Conservation (phyloP, 495 filamentous ascomycete genomes). For the Oleoguttula mirabilis region DNA sequence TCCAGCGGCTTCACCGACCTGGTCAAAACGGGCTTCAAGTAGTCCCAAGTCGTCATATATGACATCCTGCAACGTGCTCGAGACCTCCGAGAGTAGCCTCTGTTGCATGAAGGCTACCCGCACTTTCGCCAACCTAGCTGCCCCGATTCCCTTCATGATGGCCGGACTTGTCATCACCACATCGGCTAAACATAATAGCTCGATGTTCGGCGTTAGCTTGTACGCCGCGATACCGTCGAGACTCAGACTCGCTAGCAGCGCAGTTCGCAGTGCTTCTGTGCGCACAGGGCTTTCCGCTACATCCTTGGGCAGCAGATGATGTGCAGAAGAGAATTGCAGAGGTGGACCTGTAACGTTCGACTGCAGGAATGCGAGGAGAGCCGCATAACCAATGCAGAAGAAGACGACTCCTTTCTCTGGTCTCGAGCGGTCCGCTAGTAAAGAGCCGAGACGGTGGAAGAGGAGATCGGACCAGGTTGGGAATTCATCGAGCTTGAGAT, state of each 20-base stretch:
- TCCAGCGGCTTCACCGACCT: slow-evolving; percentile 22
- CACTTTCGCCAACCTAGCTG: slow-evolving; percentile 38
- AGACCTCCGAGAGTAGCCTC: slow-evolving; percentile 67
- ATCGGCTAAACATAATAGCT: slow-evolving; percentile 69
- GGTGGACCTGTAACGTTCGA: slow-evolving; percentile 84
- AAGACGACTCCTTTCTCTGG: slow-evolving; percentile 28
- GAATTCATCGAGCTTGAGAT: slow-evolving; percentile 19
- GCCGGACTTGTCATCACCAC: slow-evolving; percentile 46
- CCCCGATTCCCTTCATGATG: slow-evolving; percentile 31
- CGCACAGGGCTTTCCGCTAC: slow-evolving; percentile 12
- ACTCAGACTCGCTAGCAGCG: slow-evolving; percentile 51
- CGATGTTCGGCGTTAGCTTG: slow-evolving; percentile 65
- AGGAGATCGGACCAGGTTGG: slow-evolving; percentile 30
- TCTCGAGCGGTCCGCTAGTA: slow-evolving; percentile 24
- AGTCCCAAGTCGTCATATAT: slow-evolving; percentile 43
- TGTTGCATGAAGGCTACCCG: slow-evolving; percentile 79
- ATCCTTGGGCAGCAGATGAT: slow-evolving; percentile 42
- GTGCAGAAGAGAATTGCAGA: slow-evolving; percentile 42
- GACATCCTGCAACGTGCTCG: slow-evolving; percentile 47
- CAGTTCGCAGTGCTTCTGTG: slow-evolving; percentile 31
- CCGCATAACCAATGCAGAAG: slow-evolving; percentile 52
- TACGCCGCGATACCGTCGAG: slow-evolving; percentile 82
- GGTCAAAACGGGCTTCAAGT: slow-evolving; percentile 26
- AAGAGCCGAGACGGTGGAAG: slow-evolving; percentile 26
- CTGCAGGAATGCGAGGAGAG: slow-evolving; percentile 77